Evolutionary conservation across 257 asterid species (phyloP).

Genomic region (Thymus mandschuricus): DNA sequence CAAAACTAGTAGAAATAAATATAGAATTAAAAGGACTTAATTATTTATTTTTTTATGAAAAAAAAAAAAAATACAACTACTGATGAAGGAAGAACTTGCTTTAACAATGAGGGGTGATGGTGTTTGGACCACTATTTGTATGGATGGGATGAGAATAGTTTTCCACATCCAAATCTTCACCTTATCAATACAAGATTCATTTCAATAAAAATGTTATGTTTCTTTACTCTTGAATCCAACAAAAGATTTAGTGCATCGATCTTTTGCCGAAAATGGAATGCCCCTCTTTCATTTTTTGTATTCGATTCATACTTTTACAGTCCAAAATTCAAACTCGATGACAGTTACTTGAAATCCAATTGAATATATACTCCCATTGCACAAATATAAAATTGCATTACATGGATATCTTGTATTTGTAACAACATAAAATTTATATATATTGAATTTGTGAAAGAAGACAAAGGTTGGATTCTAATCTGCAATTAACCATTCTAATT

Average conservation of each 20-base stretch:
- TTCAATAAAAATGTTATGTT: background rate
- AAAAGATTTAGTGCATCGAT: background rate
- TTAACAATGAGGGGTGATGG: slow-evolving; percentile 12
- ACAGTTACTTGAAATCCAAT: no score
- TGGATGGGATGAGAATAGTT: slow-evolving; percentile 12
- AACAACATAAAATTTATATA: no score
- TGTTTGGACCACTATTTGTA: slow-evolving; percentile 21
- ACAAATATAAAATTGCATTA: background rate
- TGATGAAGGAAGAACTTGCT: background rate
- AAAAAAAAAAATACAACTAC: no score
- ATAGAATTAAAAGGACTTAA: no score
- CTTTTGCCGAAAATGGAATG: background rate
- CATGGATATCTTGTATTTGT: no score
- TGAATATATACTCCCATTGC: no score
- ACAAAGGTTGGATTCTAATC: no score
- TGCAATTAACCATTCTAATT: no score
- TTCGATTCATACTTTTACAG: no score
- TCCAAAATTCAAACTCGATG: background rate
- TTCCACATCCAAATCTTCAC: slow-evolving; percentile 9
- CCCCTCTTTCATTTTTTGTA: background rate
- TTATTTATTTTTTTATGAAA: no score
- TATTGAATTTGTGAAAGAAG: no score
- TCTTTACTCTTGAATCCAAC: slow-evolving; percentile 4
- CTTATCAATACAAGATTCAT: background rate
- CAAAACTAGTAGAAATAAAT: no score